Percentiles rank a stretch among this genome's conserved stretches.
These are phyloP conservation scores for Cylindrodendrum hubeiense DNA, from an alignment of 2,329 filamentous ascomycete genomes.

Conservation along the genomic window DNA sequence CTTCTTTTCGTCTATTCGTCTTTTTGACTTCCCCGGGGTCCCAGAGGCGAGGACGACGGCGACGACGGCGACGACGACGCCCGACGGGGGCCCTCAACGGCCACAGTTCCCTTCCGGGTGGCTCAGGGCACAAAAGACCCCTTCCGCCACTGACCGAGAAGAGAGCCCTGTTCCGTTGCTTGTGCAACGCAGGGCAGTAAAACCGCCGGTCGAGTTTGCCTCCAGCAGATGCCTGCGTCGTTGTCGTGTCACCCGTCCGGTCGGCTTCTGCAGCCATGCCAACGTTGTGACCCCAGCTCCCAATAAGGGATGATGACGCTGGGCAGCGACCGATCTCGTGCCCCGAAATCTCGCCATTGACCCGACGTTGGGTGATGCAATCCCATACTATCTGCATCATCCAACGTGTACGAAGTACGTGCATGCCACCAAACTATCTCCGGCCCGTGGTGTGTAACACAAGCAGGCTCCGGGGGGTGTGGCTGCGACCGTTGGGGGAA, in stretches of 20 bases:
- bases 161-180: slow-evolving; percentile 43
- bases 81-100: slow-evolving; percentile 19
- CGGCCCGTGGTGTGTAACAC: slow-evolving; percentile 27
- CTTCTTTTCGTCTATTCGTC: slow-evolving; percentile 7
- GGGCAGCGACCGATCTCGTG: slow-evolving; percentile 25
- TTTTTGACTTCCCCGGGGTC: slow-evolving; percentile 31
- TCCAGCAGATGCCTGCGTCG: slow-evolving; percentile 30
- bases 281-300: background rate
- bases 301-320: slow-evolving; percentile 9
- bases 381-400: slow-evolving; percentile 33
- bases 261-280: slow-evolving; percentile 6
- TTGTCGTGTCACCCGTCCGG: slow-evolving; percentile 28
- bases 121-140: slow-evolving; percentile 36
- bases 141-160: slow-evolving; percentile 34
- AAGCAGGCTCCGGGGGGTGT: slow-evolving; percentile 25
- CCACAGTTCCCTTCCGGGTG: slow-evolving; percentile 34
- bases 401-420: slow-evolving; percentile 32
- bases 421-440: slow-evolving; percentile 26
- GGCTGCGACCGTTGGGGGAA: slow-evolving; percentile 31
- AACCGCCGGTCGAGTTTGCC: slow-evolving; percentile 33
- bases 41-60: slow-evolving; percentile 36
- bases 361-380: slow-evolving; percentile 33
- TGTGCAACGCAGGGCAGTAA: slow-evolving; percentile 37
- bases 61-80: slow-evolving; percentile 35
- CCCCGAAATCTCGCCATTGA: slow-evolving; percentile 37